phyloP scores from a whole-genome alignment of 2,329 filamentous ascomycete genomes.

The Claviceps sp. region DNA sequence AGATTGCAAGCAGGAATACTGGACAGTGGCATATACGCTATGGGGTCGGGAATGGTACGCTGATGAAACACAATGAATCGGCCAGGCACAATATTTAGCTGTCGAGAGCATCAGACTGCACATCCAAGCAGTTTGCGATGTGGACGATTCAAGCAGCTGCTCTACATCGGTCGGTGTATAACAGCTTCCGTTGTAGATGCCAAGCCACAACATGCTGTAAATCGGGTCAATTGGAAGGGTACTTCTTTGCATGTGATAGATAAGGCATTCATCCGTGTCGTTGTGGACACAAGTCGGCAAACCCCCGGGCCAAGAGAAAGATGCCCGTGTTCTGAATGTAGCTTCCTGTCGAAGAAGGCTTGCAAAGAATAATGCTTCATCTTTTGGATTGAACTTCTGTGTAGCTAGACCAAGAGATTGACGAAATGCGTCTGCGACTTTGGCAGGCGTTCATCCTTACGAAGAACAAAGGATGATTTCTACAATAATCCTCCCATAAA shows the following conservation, averaged over 20 bases:
- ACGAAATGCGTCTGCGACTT: not conserved
- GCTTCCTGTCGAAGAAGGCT: not conserved
- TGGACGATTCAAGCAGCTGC: not conserved
- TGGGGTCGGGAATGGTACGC: slow-evolving; percentile 17
- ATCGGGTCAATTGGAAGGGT: not conserved
- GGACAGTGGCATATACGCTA: slow-evolving; percentile 22
- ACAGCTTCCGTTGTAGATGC: not conserved
- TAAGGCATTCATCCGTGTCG: not conserved
- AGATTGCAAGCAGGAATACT: slow-evolving; percentile 28
- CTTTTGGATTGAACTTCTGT: not conserved
- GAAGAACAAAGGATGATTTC: too few species aligned
- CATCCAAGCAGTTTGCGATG: not conserved
- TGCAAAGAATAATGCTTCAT: not conserved
- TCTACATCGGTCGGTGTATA: not conserved
- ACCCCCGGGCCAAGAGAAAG: not conserved
- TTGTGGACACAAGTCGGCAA: not conserved
- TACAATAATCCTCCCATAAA: too few species aligned
- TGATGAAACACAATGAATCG: not conserved
- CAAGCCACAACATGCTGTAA: not conserved
- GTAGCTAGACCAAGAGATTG: not conserved
- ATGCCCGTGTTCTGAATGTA: not conserved
- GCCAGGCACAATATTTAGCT: not conserved
- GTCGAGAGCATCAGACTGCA: not conserved
- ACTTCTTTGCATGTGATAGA: not conserved
- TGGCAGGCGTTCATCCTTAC: not conserved